These are phyloP conservation scores for Torulaspora microellipsoides DNA, from an alignment of 805 yeast genomes.

Conservation along the genomic window DNA sequence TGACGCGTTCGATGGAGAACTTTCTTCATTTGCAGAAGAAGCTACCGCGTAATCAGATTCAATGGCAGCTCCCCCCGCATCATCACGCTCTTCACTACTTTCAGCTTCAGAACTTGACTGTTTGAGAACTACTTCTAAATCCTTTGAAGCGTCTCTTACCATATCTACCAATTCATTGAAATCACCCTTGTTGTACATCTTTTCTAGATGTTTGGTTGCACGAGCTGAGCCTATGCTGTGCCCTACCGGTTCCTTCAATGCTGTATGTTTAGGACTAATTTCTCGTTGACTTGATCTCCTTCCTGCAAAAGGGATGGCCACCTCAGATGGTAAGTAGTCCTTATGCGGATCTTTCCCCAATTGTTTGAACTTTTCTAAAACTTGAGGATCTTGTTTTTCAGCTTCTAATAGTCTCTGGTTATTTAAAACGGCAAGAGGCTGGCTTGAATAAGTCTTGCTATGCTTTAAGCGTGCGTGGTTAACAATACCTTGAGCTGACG, in stretches of 20 bases:
- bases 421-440: slow-evolving; percentile 66
- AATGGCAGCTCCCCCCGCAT: neutral
- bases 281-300: slow-evolving; percentile 8
- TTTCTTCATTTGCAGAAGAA: neutral
- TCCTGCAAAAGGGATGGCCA: slow-evolving; percentile 23
- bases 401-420: slow-evolving; percentile 51
- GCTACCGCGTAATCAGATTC: slow-evolving; percentile 1
- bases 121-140: slow-evolving; percentile 23
- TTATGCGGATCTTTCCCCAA: slow-evolving; percentile 24
- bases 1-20: slow-evolving; percentile 1
- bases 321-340: slow-evolving; percentile 27
- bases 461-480: slow-evolving; percentile 76
- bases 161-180: slow-evolving; percentile 27
- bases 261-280: slow-evolving; percentile 6
- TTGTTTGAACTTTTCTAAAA: slow-evolving; percentile 26
- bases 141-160: slow-evolving; percentile 29
- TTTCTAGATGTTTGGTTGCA: slow-evolving; percentile 21
- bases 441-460: slow-evolving; percentile 62
- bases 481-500: slow-evolving; percentile 75
- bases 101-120: slow-evolving; percentile 13
- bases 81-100: slow-evolving; percentile 6
- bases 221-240: neutral
- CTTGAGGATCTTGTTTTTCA: slow-evolving; percentile 24
- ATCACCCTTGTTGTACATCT: slow-evolving; percentile 27
- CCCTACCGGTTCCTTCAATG: neutral